Conservation (phyloP, 768 basidiomycete genomes). For the Tubosaeta sp. region DNA sequence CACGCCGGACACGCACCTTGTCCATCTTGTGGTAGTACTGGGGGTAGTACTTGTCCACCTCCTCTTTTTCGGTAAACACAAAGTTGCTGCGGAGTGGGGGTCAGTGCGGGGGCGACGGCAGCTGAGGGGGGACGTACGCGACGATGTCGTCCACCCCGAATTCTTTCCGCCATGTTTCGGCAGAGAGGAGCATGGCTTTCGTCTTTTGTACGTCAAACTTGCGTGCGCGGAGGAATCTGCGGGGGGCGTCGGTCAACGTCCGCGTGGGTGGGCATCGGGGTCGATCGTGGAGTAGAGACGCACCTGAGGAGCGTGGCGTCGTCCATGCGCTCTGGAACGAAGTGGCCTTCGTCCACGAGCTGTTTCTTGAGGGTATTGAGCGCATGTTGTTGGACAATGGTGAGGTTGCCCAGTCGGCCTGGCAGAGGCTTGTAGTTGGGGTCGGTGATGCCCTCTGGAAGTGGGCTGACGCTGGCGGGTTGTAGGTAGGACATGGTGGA, state of each 20-base stretch:
- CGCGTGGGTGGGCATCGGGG: slow-evolving; percentile 7
- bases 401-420: slow-evolving; percentile 79
- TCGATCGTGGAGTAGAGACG: slow-evolving; percentile 19
- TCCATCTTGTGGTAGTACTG: slow-evolving; percentile 97
- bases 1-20: slow-evolving; percentile 47
- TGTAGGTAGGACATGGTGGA: slow-evolving; percentile 27
- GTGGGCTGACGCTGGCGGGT: slow-evolving; percentile 49
- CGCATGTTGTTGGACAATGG: slow-evolving; percentile 52
- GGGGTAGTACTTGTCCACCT: slow-evolving; percentile 91
- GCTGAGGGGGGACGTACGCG: slow-evolving; percentile 40
- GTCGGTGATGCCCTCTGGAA: slow-evolving; percentile 59
- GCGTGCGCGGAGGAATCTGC: slow-evolving; percentile 86
- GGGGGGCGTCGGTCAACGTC: not conserved
- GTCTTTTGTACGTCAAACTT: slow-evolving; percentile 84
- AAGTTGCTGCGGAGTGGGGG: slow-evolving; percentile 53
- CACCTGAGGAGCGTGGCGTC: slow-evolving; percentile 68
- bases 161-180: slow-evolving; percentile 88
- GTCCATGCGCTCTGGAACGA: slow-evolving; percentile 63
- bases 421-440: slow-evolving; percentile 63
- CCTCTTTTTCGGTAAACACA: slow-evolving; percentile 75
- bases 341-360: slow-evolving; percentile 54
- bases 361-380: slow-evolving; percentile 67
- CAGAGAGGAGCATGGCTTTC: slow-evolving; percentile 76
- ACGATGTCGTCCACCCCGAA: slow-evolving; percentile 76
- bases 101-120: not conserved